Percentiles rank a stretch among this genome's conserved stretches.
Evolutionary conservation across 2,329 filamentous ascomycete species (phyloP).

Genomic region (Fusarium sp.): DNA sequence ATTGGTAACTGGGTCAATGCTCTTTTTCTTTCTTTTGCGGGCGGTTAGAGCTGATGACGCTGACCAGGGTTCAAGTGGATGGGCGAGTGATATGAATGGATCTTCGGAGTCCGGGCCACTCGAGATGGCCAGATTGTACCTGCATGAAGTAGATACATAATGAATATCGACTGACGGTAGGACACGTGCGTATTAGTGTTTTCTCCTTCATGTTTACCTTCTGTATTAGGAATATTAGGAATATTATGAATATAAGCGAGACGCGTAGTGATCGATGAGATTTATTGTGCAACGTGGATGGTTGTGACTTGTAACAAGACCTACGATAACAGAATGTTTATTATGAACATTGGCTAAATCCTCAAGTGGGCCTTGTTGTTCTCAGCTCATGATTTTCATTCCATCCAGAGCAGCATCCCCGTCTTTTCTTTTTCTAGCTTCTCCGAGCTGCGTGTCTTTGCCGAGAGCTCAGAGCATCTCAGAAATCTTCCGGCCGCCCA

Average conservation of each 20-base stretch:
- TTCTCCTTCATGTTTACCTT: slow-evolving; percentile 17
- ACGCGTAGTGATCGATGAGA: slow-evolving; percentile 7
- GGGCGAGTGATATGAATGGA: slow-evolving; percentile 36
- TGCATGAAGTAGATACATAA: slow-evolving; percentile 43
- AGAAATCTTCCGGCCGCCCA: slow-evolving; percentile 34
- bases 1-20: slow-evolving; percentile 26
- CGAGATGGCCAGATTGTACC: slow-evolving; percentile 48
- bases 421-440: slow-evolving; percentile 29
- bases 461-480: slow-evolving; percentile 22
- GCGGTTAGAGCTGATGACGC: slow-evolving; percentile 33
- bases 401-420: slow-evolving; percentile 10
- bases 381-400: slow-evolving; percentile 35
- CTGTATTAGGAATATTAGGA: slow-evolving; percentile 10
- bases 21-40: slow-evolving; percentile 12
- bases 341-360: background rate
- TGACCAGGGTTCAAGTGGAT: slow-evolving; percentile 14
- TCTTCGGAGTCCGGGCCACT: slow-evolving; percentile 45
- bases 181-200: slow-evolving; percentile 34
- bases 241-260: slow-evolving; percentile 15
- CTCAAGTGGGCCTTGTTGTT: slow-evolving; percentile 6
- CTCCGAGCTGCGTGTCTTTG: slow-evolving; percentile 14
- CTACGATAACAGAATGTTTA: background rate
- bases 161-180: slow-evolving; percentile 28
- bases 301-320: background rate
- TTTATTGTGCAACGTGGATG: slow-evolving; percentile 26